phyloP scores from a whole-genome alignment of 768 basidiomycete species.

The Macrolepiota fuliginosa region DNA sequence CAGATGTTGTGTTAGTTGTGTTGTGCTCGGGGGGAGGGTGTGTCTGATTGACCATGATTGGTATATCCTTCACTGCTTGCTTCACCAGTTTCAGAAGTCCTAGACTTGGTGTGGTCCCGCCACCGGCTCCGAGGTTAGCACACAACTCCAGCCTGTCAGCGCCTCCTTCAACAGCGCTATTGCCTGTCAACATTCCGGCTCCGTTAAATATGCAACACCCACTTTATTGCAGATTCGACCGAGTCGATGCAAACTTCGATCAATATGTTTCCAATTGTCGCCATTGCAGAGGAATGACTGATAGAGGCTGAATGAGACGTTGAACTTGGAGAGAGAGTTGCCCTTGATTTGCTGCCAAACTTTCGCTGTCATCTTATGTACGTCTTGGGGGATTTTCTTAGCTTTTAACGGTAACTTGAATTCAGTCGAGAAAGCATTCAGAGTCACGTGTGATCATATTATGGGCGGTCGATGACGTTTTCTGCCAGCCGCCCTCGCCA shows the following conservation, averaged over 20 bases:
- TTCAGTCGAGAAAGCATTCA: background rate
- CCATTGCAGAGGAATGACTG: background rate
- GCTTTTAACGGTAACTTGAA: background rate
- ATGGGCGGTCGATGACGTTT: background rate
- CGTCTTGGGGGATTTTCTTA: slow-evolving; percentile 3
- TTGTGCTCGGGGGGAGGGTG: background rate
- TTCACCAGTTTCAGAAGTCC: slow-evolving; percentile 65
- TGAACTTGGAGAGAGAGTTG: background rate
- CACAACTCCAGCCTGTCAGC: slow-evolving; percentile 80
- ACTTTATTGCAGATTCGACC: slow-evolving; percentile 25
- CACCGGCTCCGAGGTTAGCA: slow-evolving; percentile 65
- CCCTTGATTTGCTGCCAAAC: background rate
- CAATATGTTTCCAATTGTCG: slow-evolving; percentile 12
- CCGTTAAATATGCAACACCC: slow-evolving; percentile 4
- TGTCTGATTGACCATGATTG: slow-evolving; percentile 59
- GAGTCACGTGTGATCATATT: slow-evolving; percentile 4
- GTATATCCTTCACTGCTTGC: slow-evolving; percentile 42
- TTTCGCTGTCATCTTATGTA: slow-evolving; percentile 5
- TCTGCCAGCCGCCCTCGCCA: background rate
- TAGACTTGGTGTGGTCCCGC: slow-evolving; percentile 81
- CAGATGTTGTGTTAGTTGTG: background rate
- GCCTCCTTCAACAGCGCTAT: slow-evolving; percentile 68
- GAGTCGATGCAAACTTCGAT: slow-evolving; percentile 28
- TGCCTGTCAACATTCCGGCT: slow-evolving; percentile 10
- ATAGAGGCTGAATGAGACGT: background rate